Conservation (phyloP, 129 eudicot species). For the Arctium minus region DNA sequence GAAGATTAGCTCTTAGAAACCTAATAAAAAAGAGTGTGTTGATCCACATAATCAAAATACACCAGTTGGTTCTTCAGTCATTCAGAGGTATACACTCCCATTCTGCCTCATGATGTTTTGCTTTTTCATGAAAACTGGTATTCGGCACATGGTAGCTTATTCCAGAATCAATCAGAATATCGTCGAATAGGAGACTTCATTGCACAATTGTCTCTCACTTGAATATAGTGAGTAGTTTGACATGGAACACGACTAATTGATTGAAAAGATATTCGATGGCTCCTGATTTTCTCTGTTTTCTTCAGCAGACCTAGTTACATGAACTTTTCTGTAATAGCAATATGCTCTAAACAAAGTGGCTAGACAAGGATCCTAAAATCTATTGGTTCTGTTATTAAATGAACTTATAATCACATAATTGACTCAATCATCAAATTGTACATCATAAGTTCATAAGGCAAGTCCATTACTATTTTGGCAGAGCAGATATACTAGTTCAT, state of each 20-base stretch:
- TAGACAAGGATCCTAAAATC: not conserved
- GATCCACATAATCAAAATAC: not conserved
- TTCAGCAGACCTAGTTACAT: not conserved
- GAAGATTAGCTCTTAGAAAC: not conserved
- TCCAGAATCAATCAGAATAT: too few species aligned
- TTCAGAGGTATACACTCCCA: not conserved
- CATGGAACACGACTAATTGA: too few species aligned
- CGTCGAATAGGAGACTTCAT: too few species aligned
- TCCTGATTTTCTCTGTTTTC: too few species aligned
- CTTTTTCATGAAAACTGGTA: too few species aligned
- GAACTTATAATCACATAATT: not conserved
- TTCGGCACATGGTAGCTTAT: too few species aligned
- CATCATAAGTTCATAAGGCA: not conserved
- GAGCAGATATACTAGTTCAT: not conserved
- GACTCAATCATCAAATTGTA: not conserved
- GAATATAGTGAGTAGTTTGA: too few species aligned
- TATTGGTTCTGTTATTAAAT: not conserved
- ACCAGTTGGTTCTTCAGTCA: too few species aligned
- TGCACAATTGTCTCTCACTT: too few species aligned
- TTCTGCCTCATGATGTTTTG: not conserved
- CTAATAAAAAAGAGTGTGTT: not conserved
- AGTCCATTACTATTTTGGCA: not conserved
- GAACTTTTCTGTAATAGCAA: not conserved
- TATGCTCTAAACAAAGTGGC: not conserved
- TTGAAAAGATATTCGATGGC: too few species aligned